phyloP scores from a whole-genome alignment of 2,329 filamentous ascomycete genomes.

The Fusarium nelsonii region DNA sequence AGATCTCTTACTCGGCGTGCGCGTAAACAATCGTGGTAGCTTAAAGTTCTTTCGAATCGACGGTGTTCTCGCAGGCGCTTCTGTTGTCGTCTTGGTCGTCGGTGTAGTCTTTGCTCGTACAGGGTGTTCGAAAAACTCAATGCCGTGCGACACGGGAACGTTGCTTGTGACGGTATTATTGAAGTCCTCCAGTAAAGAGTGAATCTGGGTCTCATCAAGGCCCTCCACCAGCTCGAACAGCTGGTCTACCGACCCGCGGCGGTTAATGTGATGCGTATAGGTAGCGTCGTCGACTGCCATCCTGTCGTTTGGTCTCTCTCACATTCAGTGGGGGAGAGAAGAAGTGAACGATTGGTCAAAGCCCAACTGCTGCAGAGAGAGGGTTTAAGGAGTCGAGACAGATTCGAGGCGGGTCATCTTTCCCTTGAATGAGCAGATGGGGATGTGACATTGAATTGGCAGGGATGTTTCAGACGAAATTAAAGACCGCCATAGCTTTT shows the following conservation, averaged over 20 bases:
- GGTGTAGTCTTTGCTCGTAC: slow-evolving; percentile 20
- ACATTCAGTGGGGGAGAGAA: slow-evolving; percentile 21
- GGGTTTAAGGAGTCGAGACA: slow-evolving; percentile 11
- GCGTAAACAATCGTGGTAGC: slow-evolving; percentile 36
- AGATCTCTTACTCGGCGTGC: slow-evolving; percentile 38
- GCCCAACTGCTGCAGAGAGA: not conserved
- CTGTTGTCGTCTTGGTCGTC: not conserved
- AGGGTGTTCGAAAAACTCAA: slow-evolving; percentile 39
- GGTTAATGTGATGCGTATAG: slow-evolving; percentile 18
- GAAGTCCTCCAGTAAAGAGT: slow-evolving; percentile 39
- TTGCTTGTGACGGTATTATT: slow-evolving; percentile 43
- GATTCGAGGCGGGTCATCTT: slow-evolving; percentile 1
- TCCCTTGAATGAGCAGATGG: not conserved
- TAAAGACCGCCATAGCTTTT: slow-evolving; percentile 1
- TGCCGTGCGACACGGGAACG: slow-evolving; percentile 39
- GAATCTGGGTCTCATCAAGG: slow-evolving; percentile 40
- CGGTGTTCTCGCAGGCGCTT: slow-evolving; percentile 21
- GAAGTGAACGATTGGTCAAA: slow-evolving; percentile 36
- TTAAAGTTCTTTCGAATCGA: slow-evolving; percentile 39
- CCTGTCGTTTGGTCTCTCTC: slow-evolving; percentile 18
- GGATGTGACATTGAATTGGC: not conserved
- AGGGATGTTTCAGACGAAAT: slow-evolving; percentile 34
- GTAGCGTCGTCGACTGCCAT: slow-evolving; percentile 22
- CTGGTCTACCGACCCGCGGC: slow-evolving; percentile 41
- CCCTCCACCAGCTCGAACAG: slow-evolving; percentile 42